These are phyloP conservation scores for Pleurotus salmoneostramineus DNA, from an alignment of 768 basidiomycete genomes.

Conservation along the genomic window DNA sequence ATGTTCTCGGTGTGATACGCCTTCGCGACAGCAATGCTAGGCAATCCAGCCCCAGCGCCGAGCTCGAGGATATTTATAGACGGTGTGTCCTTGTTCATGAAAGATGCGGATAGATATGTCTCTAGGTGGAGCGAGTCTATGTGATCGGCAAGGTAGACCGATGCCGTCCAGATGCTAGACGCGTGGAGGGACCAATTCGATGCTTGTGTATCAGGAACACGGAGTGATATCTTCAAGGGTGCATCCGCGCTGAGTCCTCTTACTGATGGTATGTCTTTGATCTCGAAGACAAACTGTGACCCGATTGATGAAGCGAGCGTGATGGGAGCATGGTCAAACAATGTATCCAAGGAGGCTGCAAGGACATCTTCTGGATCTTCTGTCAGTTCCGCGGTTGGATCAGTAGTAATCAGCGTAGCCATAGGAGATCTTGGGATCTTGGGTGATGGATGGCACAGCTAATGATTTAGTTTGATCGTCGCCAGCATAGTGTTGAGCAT, in stretches of 20 bases:
- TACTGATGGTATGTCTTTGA: constrained; percentile 10
- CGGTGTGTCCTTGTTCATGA: not conserved
- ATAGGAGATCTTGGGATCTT: not conserved
- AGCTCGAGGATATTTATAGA: constrained; percentile 54
- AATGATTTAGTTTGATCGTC: no score
- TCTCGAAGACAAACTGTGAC: constrained; percentile 42
- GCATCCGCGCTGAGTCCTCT: not conserved
- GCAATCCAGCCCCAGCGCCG: constrained; percentile 73
- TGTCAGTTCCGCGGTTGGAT: not conserved
- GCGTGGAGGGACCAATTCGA: constrained; percentile 77
- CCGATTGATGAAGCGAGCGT: constrained; percentile 51
- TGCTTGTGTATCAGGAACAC: constrained; percentile 61
- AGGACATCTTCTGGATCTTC: constrained; percentile 63
- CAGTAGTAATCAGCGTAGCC: not conserved
- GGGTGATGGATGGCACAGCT: not conserved
- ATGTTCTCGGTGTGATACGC: constrained; percentile 23
- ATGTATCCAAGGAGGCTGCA: constrained; percentile 53
- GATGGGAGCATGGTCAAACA: constrained; percentile 63
- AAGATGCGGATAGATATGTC: constrained; percentile 13
- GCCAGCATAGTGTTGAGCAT: not conserved
- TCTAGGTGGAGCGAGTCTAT: constrained; percentile 42
- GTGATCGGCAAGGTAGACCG: constrained; percentile 65
- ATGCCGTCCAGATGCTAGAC: constrained; percentile 71
- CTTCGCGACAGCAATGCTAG: constrained; percentile 64
- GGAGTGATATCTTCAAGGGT: constrained; percentile 34